phyloP scores from a whole-genome alignment of 2,329 filamentous ascomycete species.

The Neopestalotiopsis rosae region DNA sequence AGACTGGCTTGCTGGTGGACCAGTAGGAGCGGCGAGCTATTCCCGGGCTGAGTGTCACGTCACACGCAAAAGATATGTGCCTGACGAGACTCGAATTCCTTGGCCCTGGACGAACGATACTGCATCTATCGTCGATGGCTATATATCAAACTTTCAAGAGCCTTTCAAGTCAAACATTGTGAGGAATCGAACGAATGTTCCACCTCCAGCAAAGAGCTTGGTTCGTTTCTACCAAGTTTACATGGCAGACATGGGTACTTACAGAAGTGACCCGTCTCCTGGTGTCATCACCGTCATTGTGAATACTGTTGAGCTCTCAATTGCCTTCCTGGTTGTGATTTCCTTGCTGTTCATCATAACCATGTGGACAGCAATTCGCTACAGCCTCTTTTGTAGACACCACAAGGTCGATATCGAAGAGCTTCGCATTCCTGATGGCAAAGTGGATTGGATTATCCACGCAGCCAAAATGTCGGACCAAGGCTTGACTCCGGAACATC shows the following conservation, averaged over 20 bases:
- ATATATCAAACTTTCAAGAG: background rate
- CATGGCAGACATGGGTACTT: background rate
- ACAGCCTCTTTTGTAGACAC: background rate
- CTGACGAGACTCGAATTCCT: background rate
- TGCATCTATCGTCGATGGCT: background rate
- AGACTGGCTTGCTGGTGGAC: background rate
- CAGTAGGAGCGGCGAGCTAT: background rate
- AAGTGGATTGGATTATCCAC: background rate
- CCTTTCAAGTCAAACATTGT: too few species aligned
- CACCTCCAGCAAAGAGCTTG: background rate
- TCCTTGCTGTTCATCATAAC: background rate
- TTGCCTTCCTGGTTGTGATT: background rate
- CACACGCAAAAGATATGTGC: background rate
- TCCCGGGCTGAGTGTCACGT: background rate
- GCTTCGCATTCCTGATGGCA: background rate
- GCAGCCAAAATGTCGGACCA: background rate
- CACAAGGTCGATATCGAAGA: background rate
- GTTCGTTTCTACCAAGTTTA: background rate
- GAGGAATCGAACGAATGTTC: background rate
- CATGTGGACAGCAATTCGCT: background rate
- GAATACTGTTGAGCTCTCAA: background rate
- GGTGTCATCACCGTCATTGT: background rate
- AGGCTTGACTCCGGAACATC: background rate
- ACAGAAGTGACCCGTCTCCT: background rate
- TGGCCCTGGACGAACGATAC: constrained; percentile 5